Evolutionary conservation across 2,329 filamentous ascomycete genomes (phyloP), one percentile per base, ranked within the genome.

Genomic region (Hypocrella siamensis): DNA sequence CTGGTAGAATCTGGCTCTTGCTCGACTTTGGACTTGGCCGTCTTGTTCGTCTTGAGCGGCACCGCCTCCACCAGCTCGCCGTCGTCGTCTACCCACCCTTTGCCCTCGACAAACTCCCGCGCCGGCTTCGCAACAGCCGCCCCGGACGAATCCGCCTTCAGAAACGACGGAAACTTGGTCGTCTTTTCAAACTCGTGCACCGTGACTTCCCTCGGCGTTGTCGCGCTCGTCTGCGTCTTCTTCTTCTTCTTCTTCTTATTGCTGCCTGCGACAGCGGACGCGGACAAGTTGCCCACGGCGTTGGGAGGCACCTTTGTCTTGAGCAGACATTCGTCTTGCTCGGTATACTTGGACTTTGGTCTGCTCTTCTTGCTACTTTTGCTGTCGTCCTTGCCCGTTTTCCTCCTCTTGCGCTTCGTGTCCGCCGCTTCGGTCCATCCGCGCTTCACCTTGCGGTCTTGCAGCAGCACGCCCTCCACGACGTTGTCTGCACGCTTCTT

Each of bases 131-230:
- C 62, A 11, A 38, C 62, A 11, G 38, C 32, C 11, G 35, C 38
- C 24, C 48, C 45, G 9, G 47, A 46, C 17, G 34, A 42, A 2
- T 43, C 28, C 5, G 64, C 60, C 49, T 82, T 83, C 36, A 94
- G 54, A 48, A 93, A 94, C 4, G 71, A 79, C 0, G 85, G 82
- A 40, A 84, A 79, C 45, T 84, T 88, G 24, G 72, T 75, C 6
- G 79, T 85, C 50, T 84, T 85, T 43, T 79, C 72, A 48, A 94
- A 96, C 49, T 98, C 90, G 53, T 96, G 86, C 3, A 96, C 67
- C 4, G 83, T 61, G 2, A 77, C 65, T 36, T 80, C 71, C 27
- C 27, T n/a, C 25, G 10, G 14, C 14, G 21, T 7, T n/a, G 14
- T n/a, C 2, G 8, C 27, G 27, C 16, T 16, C 8, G 8, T 18